phyloP scores from a whole-genome alignment of 1,139 yeast genomes.

The Scheffersomyces segobiensis region DNA sequence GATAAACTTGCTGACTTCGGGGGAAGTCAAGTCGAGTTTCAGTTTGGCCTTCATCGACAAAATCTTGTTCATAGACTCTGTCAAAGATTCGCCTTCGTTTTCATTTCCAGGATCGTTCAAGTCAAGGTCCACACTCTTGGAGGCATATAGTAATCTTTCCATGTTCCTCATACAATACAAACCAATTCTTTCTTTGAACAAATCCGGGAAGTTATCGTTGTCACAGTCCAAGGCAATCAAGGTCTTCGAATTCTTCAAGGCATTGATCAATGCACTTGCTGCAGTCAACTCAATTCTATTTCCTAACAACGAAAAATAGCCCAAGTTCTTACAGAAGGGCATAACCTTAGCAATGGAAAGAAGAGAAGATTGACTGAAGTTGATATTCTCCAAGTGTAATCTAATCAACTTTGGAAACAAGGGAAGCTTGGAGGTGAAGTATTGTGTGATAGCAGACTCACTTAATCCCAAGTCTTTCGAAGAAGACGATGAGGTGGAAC shows the following conservation, averaged over 20 bases:
- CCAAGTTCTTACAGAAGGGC: conserved; percentile 60
- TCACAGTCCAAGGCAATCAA: conserved; percentile 45
- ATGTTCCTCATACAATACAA: conserved; percentile 70
- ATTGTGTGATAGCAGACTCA: conserved; percentile 28
- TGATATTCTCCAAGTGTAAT: conserved; percentile 63
- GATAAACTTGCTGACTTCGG: conserved; percentile 42
- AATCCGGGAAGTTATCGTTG: conserved; percentile 35
- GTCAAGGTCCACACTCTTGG: neutral
- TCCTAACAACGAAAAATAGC: conserved; percentile 62
- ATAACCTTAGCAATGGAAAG: conserved; percentile 59
- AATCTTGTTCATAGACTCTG: conserved; percentile 39
- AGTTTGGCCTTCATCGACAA: conserved; percentile 32
- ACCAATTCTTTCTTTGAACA: conserved; percentile 60
- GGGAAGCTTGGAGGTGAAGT: conserved; percentile 57
- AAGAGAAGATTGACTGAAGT: conserved; percentile 46
- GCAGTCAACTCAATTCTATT: conserved; percentile 50
- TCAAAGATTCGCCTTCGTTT: conserved; percentile 30
- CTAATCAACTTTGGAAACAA: conserved; percentile 56
- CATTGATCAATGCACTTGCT: conserved; percentile 42
- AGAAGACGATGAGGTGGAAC: conserved; percentile 2
- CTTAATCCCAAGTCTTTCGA: conserved; percentile 4
- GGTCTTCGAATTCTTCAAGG: conserved; percentile 40
- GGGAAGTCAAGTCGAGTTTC: conserved; percentile 19
- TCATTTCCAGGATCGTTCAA: conserved; percentile 20
- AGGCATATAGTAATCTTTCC: conserved; percentile 42